phyloP scores from a whole-genome alignment of 2,329 filamentous ascomycete genomes.

The Coccinonectria pachysandricola region DNA sequence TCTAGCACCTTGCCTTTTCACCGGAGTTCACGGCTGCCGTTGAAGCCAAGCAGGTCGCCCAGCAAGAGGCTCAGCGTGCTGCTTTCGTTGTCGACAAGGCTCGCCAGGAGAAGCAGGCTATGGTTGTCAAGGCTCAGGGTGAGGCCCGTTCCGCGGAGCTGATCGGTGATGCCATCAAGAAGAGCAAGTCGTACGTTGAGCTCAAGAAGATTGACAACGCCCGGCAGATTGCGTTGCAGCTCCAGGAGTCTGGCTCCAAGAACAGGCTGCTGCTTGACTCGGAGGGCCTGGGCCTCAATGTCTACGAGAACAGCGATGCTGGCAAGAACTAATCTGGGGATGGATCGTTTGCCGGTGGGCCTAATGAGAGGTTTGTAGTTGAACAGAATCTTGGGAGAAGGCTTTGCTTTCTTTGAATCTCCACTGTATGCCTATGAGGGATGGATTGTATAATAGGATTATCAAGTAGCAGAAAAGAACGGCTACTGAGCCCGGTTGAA shows the following conservation, averaged over 20 bases:
- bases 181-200: slow-evolving; percentile 93
- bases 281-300: slow-evolving; percentile 83
- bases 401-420: slow-evolving; percentile 27
- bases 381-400: slow-evolving; percentile 4
- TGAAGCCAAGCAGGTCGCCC: slow-evolving; percentile 64
- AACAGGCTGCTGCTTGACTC: slow-evolving; percentile 94
- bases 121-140: slow-evolving; percentile 96
- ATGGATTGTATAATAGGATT: slow-evolving; percentile 22
- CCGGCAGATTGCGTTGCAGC: slow-evolving; percentile 70
- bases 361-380: slow-evolving; percentile 1
- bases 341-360: too few relatives aligned
- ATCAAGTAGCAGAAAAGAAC: slow-evolving; percentile 11
- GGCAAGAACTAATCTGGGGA: slow-evolving; percentile 30
- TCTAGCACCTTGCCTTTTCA: slow-evolving; percentile 61
- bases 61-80: slow-evolving; percentile 92
- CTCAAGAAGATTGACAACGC: slow-evolving; percentile 98
- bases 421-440: slow-evolving; percentile 34
- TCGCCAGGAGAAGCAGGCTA: slow-evolving; percentile 97
- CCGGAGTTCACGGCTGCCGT: slow-evolving; percentile 65
- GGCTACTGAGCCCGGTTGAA: slow-evolving; percentile 16
- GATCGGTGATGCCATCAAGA: slow-evolving; percentile 99
- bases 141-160: slow-evolving; percentile 96
- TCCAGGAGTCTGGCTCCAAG: slow-evolving; percentile 76
- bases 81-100: slow-evolving; percentile 99
- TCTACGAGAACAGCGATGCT: slow-evolving; percentile 49